Evolutionary conservation across 2,329 filamentous ascomycete species (phyloP).

Genomic region (Diaporthe aspalathi): DNA sequence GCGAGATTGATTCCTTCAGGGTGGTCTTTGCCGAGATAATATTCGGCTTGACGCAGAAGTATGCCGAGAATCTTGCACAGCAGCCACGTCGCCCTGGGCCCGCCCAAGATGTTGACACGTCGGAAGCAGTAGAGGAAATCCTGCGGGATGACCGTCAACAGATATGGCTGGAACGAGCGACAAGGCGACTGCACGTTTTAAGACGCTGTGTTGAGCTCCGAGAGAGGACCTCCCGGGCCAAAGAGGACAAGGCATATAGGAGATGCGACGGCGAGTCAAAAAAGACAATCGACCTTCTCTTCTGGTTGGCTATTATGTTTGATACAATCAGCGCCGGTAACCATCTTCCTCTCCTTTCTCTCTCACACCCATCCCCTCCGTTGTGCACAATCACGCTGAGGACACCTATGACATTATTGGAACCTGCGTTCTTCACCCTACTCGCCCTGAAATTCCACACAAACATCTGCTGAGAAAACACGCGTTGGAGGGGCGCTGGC

Average conservation of each 20-base stretch:
- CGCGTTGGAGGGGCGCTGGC: neutral
- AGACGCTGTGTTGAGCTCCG: constrained; percentile 33
- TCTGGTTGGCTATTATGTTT: constrained; percentile 58
- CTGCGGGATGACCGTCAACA: constrained; percentile 34
- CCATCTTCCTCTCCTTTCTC: neutral
- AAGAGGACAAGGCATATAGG: neutral
- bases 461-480: neutral
- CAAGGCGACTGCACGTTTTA: constrained; percentile 32
- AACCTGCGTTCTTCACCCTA: neutral
- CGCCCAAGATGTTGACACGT: constrained; percentile 11
- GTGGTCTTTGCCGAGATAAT: constrained; percentile 53
- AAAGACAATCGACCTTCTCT: constrained; percentile 63
- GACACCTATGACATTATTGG: neutral
- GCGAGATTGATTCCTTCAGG: constrained; percentile 51
- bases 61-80: neutral
- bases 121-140: constrained; percentile 36
- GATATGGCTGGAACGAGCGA: constrained; percentile 36
- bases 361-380: neutral
- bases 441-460: neutral
- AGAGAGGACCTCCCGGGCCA: constrained; percentile 17
- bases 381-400: neutral
- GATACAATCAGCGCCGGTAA: constrained; percentile 39
- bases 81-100: constrained; percentile 22
- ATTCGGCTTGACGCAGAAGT: constrained; percentile 52
- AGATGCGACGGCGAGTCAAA: constrained; percentile 44